Evolutionary conservation across 768 basidiomycete species (phyloP).

Genomic region (Termitomyces sp.): DNA sequence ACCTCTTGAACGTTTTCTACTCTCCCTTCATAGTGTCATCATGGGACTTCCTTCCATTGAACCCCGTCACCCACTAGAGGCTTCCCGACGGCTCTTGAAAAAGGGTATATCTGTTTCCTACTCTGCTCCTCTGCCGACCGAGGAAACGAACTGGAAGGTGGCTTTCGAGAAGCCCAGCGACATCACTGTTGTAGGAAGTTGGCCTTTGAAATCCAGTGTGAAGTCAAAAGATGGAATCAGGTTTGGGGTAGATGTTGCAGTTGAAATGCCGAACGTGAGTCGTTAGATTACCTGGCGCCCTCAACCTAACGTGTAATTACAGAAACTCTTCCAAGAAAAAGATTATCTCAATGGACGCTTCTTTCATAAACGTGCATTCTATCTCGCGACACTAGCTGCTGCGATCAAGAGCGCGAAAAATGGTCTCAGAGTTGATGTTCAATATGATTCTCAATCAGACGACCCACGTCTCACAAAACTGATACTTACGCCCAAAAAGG

Average conservation of each 20-base stretch:
- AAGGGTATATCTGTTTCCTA: conserved; percentile 65
- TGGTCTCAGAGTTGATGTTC: conserved; percentile 52
- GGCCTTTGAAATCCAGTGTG: conserved; percentile 75
- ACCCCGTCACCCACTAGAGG: conserved; percentile 65
- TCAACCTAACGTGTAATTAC: conserved; percentile 12
- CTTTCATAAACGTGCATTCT: conserved; percentile 91
- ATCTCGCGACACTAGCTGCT: conserved; percentile 75
- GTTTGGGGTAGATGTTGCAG: conserved; percentile 75
- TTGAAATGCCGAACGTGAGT: conserved; percentile 85
- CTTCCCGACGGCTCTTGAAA: conserved; percentile 49
- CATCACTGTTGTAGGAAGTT: conserved; percentile 79
- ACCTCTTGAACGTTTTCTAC: conserved; percentile 67
- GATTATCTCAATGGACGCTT: conserved; percentile 87
- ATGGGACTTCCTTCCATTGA: conserved; percentile 51
- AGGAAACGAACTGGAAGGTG: conserved; percentile 88
- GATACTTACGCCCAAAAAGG: conserved; percentile 52
- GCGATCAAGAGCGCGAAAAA: conserved; percentile 45
- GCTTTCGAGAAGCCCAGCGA: conserved; percentile 76
- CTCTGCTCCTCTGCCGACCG: conserved; percentile 62
- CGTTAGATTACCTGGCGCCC: neutral
- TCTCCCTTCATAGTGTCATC: conserved; percentile 64
- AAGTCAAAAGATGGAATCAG: conserved; percentile 62
- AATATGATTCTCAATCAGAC: conserved; percentile 53
- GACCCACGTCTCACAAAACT: conserved; percentile 68
- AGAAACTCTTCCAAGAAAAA: conserved; percentile 92